phyloP scores from a whole-genome alignment of 2,329 filamentous ascomycete genomes.

The Diaporthe helianthi region DNA sequence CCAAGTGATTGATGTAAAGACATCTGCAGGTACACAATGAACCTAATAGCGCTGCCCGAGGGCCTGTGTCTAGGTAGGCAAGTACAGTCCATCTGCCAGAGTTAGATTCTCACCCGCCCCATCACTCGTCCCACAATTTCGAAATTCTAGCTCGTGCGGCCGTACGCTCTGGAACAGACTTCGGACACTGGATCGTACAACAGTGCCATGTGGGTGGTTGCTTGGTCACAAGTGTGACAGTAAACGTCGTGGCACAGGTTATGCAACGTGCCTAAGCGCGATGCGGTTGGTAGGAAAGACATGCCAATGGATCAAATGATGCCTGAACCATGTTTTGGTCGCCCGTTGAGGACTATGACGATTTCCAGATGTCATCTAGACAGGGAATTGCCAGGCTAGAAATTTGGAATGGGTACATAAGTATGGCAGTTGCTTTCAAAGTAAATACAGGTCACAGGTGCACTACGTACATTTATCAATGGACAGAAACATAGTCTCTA shows the following conservation, averaged over 20 bases:
- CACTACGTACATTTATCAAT: neutral
- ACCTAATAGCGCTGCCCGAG: neutral
- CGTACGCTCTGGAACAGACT: neutral
- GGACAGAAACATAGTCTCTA: too few relatives aligned
- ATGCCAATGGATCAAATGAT: neutral
- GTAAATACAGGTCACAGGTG: neutral
- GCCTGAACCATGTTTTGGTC: neutral
- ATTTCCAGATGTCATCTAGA: too few relatives aligned
- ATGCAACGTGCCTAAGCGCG: conserved; percentile 18
- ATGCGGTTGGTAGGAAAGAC: conserved; percentile 9
- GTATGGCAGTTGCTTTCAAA: neutral
- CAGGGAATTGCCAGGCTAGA: too few relatives aligned
- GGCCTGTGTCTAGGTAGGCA: too few relatives aligned
- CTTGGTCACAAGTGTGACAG: conserved; percentile 8
- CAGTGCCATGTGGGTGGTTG: neutral
- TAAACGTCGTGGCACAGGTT: neutral
- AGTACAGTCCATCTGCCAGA: too few relatives aligned
- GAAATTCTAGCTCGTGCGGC: conserved; percentile 1
- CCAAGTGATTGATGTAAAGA: neutral
- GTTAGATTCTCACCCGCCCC: too few relatives aligned
- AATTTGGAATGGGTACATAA: neutral
- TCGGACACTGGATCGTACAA: neutral
- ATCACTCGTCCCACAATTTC: neutral
- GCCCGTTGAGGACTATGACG: neutral
- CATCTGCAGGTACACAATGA: neutral